These are phyloP conservation scores for Globisporangium emineosum DNA, from an alignment of 352 stramenopile species.

Conservation along the genomic window DNA sequence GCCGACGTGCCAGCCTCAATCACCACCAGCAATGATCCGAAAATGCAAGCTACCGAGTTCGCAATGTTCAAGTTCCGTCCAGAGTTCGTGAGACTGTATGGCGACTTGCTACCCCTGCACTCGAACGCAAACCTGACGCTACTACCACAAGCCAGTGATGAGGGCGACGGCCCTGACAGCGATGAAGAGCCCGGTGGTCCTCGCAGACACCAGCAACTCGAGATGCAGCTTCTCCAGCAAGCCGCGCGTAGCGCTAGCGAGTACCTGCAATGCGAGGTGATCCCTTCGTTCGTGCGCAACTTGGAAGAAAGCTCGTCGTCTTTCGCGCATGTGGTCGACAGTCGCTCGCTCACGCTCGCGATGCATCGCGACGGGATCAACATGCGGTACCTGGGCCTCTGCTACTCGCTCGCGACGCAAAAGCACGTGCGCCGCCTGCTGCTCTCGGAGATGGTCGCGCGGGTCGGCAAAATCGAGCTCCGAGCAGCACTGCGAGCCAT, in stretches of 20 bases:
- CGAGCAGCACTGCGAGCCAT: slow-evolving; percentile 31
- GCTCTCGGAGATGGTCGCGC: slow-evolving; percentile 56
- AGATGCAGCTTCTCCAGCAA: slow-evolving; percentile 36
- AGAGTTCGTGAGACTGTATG: slow-evolving; percentile 47
- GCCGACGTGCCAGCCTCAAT: slow-evolving; percentile 20
- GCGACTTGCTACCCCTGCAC: slow-evolving; percentile 31
- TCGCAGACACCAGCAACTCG: slow-evolving; percentile 15
- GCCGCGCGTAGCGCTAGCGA: slow-evolving; percentile 32
- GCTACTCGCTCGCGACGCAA: slow-evolving; percentile 42
- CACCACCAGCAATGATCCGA: slow-evolving; percentile 15
- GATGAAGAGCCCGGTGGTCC: not conserved
- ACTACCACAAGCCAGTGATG: not conserved
- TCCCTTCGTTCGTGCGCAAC: slow-evolving; percentile 44
- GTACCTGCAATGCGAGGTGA: slow-evolving; percentile 33
- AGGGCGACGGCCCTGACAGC: not conserved
- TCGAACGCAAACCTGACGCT: slow-evolving; percentile 25
- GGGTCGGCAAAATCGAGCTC: slow-evolving; percentile 56
- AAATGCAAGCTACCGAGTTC: slow-evolving; percentile 10
- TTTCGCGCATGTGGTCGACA: slow-evolving; percentile 29
- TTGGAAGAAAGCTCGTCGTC: slow-evolving; percentile 29
- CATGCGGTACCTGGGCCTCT: slow-evolving; percentile 46
- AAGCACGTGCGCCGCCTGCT: slow-evolving; percentile 47
- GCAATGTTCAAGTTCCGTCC: slow-evolving; percentile 38
- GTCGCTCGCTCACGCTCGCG: slow-evolving; percentile 31
- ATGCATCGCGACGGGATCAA: slow-evolving; percentile 61